phyloP scores from a whole-genome alignment of 306 rosid species.

The Casuarina equisetifolia region DNA sequence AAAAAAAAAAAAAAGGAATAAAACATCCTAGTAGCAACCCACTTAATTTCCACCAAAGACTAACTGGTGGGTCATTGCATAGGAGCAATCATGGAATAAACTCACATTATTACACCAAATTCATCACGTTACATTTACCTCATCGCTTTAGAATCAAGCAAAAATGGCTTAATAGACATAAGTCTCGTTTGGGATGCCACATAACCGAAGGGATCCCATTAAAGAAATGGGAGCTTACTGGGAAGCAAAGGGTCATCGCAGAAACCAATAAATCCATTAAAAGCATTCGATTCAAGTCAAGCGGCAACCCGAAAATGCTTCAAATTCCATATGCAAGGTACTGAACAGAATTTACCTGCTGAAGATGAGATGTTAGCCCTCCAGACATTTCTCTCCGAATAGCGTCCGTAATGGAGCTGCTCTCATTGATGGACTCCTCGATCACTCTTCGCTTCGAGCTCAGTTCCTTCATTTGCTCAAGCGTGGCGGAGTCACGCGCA shows the following conservation, averaged over 20 bases:
- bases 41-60: background rate
- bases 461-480: slow-evolving; percentile 77
- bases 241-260: background rate
- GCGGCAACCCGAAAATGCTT: slow-evolving; percentile 1
- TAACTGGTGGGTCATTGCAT: background rate
- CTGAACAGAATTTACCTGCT: slow-evolving; percentile 56
- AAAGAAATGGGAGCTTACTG: background rate
- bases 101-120: background rate
- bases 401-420: slow-evolving; percentile 63
- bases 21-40: slow-evolving; percentile 2
- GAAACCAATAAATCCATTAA: background rate
- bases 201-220: background rate
- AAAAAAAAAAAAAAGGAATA: slow-evolving; percentile 14
- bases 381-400: slow-evolving; percentile 82
- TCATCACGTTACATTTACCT: background rate
- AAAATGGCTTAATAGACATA: background rate
- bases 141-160: background rate
- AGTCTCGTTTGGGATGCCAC: background rate
- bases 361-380: slow-evolving; percentile 57
- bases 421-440: slow-evolving; percentile 60
- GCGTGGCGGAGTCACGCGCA: slow-evolving; percentile 63
- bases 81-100: background rate
- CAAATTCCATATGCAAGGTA: background rate
- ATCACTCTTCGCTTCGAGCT: slow-evolving; percentile 72
- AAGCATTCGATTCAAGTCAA: background rate